These are phyloP conservation scores for Debaryomycetaceae sp. DNA, from an alignment of 1,139 yeast genomes.

Conservation along the genomic window DNA sequence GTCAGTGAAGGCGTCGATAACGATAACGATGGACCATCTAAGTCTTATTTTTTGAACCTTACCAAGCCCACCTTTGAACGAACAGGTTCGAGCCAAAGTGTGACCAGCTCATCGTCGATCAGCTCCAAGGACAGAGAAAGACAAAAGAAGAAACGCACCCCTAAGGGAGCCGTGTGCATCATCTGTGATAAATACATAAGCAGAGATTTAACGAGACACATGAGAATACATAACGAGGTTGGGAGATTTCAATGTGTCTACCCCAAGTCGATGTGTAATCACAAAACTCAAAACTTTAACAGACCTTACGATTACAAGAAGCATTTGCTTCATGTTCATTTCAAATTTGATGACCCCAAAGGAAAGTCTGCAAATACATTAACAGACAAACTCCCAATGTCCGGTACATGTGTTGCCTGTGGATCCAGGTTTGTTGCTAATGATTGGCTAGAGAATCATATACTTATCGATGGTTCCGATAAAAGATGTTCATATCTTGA, in stretches of 20 bases:
- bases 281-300: constrained; percentile 44
- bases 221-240: constrained; percentile 46
- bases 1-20: background rate
- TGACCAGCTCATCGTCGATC: constrained; percentile 12
- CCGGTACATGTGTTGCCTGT: constrained; percentile 41
- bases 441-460: constrained; percentile 43
- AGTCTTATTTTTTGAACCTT: constrained; percentile 1
- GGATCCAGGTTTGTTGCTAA: constrained; percentile 30
- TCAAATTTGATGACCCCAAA: constrained; percentile 42
- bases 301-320: constrained; percentile 49
- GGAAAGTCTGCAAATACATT: constrained; percentile 42
- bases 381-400: constrained; percentile 40
- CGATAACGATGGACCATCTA: constrained; percentile 1
- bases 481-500: constrained; percentile 22
- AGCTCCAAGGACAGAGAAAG: constrained; percentile 9
- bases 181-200: constrained; percentile 43
- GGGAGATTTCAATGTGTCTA: constrained; percentile 47
- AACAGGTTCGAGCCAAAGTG: constrained; percentile 24
- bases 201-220: constrained; percentile 43
- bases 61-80: constrained; percentile 12
- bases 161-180: constrained; percentile 40
- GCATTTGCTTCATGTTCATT: constrained; percentile 44
- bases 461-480: constrained; percentile 24
- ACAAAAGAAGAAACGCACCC: constrained; percentile 26
- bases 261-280: constrained; percentile 40